These are phyloP conservation scores for Trypanosomatidae sp. DNA, from an alignment of 208 protist genomes.

Conservation along the genomic window DNA sequence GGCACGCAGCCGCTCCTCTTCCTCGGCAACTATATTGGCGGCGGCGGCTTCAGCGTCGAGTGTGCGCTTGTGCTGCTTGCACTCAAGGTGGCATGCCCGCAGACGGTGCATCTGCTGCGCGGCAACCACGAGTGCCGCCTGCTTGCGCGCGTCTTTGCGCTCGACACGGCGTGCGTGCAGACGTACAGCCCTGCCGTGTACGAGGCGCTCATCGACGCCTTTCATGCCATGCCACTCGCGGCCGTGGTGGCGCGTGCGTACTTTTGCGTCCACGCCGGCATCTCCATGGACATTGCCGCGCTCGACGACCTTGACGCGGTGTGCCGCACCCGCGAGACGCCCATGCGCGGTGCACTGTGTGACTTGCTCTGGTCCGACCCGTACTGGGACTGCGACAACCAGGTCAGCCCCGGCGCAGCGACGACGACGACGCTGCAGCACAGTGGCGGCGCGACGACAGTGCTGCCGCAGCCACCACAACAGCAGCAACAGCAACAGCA, in stretches of 20 bases:
- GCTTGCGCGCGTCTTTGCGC: conserved; percentile 95
- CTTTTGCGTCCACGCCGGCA: conserved; percentile 90
- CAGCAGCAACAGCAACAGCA: too few relatives aligned
- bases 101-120: conserved; percentile 87
- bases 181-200: conserved; percentile 85
- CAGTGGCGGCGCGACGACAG: conserved; percentile 25
- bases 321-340: conserved; percentile 90
- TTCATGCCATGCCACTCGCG: conserved; percentile 88
- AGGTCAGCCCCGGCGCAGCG: conserved; percentile 78
- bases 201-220: conserved; percentile 84
- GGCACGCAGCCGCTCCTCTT: conserved; percentile 89
- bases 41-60: conserved; percentile 84
- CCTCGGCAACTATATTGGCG: conserved; percentile 95
- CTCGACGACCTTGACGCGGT: conserved; percentile 83
- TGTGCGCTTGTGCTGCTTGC: conserved; percentile 89
- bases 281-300: conserved; percentile 52
- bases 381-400: conserved; percentile 57
- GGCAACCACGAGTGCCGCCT: conserved; percentile 97
- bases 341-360: conserved; percentile 84
- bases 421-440: conserved; percentile 67
- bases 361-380: conserved; percentile 95
- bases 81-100: conserved; percentile 90
- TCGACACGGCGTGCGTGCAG: conserved; percentile 90
- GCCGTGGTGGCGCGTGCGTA: conserved; percentile 80
- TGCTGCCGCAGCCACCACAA: background rate